Evolutionary conservation across 2,329 filamentous ascomycete species (phyloP), one percentile per base, ranked within the genome.

Genomic region (Aulographum hederae): DNA sequence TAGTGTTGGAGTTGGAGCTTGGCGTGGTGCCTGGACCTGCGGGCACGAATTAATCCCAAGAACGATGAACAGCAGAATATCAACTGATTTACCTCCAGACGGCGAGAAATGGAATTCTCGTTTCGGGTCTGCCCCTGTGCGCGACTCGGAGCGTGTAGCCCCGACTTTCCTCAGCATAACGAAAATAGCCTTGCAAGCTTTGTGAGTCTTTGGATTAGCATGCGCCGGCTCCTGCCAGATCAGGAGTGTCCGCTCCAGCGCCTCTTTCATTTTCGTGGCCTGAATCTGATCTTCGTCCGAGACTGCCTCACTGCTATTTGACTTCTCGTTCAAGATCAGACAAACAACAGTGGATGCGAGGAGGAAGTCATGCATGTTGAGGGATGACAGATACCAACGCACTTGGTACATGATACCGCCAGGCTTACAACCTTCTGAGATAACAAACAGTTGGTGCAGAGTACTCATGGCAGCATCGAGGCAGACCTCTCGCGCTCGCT

Each of bases 301-400:
- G 15, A 29, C 3, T 11, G 12, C 12, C 29, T 10, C 19, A 21
- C 18, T 8, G 19, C 10, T 8, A 6, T 20, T 18, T 21, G 8
- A 15, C 11, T 18, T 18, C 19, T 32, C 6, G 30, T 6, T 23
- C 16, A 21, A 5, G 37, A 33, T 61, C 60, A 60, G 46, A 36
- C 60, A 64, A 2, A 65, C 42, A 6, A 65, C 43, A 48, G 60
- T 63, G 8, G 58, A 57, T 3, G 58, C 60, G 0, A 65, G 45
- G 3, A 65, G 44, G 38, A 63, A 66, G 35, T 61, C 56, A 28
- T 61, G 55, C 2, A 55, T 57, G 3, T 54, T 50, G 3, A 63
- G 44, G 1, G 56, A 56, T 8, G 54, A 53, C 41, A 61, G 49
- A 33, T 58, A 60, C 57, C 58, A 63, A 16, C 57, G 54, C 3